Base-by-base conservation (phyloP, 2,329 filamentous ascomycete species). In the Rutstroemia sydowiana region DNA sequence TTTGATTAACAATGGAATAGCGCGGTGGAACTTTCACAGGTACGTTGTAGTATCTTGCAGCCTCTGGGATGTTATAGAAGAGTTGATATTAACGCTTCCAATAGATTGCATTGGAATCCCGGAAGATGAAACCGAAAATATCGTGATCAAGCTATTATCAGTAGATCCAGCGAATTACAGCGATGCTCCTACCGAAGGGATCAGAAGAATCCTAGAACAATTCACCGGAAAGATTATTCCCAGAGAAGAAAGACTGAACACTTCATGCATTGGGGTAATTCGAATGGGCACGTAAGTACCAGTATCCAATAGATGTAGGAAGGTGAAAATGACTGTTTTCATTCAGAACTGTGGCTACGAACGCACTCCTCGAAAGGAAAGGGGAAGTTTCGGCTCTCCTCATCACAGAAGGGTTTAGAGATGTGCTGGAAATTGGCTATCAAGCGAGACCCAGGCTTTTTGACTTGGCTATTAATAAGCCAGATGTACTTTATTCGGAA, bases 71-170 rank as follows among this genome's bases (percentile, higher is more conserved):
- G 23, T n/a, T n/a, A n/a, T 26, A 26, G 4, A 26, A 8, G 23
- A 8, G 8, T 4, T 26, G 23, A 8, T 26, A 26, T 26, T 26
- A 8, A 26, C 23, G 8, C 23, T 8, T 8, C 23, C 23, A 36
- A 36, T 83, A 52, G 84, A 88, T 65, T 84, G 80, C 63, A 77
- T 84, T 13, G 80, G 5, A 11, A 48, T 45, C 26, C 26, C 20
- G 16, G 42, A 26, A 9, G n/a, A 23, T 20, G 31, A 30, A 14
- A 51, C 41, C 45, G 80, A 87, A 65, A 81, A 87, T 56, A 74
- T 88, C 44, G 70, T 88, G 47, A 84, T 89, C 66, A 89, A 89
- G 65, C 72, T 90, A 1, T 75, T 90, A 11, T 89, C 85, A 0
- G 85, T 86, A 57, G 85, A 88, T 60, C 82, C 82, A 0, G 68